Base-by-base conservation (phyloP, 164 flowering plant species). In the Liriodendron chinense region DNA sequence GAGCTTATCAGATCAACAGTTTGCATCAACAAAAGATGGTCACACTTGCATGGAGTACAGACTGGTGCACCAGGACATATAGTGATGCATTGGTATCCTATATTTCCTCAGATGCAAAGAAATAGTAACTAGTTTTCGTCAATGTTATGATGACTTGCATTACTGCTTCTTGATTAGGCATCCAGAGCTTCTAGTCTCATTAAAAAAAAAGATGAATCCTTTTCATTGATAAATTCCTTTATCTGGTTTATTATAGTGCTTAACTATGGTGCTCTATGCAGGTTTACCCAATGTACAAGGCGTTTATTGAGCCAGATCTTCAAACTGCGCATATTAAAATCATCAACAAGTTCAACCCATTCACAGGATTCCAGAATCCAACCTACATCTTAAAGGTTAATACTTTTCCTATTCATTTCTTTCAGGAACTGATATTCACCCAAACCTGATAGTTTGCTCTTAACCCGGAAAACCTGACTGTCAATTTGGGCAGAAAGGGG, bases 201-300 rank as follows among this genome's bases (percentile, higher is more conserved):
- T 34, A 34, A 34, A 34, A 34, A 34, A 34, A 34, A 34, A 34
- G 43, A 34, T 34, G 43, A 34, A 34, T 34, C 7, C 43, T 12
- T 16, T 53, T 53, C 59, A 53, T 53, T 16, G 18, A 13, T 12
- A 13, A 13, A 53, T 53, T 53, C 59, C 13, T 53, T 53, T 53
- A 53, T 53, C 59, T 49, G 59, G 13, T 16, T 28, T 16, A n/a
- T 28, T 34, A 2, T 67, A 5, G n/a, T 62, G n/a, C 43, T 21
- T 20, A 47, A 47, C 21, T 64, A 23, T 65, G 34, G 65, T 68
- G 23, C 64, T 63, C 9, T 64, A 2, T 26, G 9, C 88, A 96
- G 99, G 98, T 96, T 6, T 96, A 94, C 86, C 99, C 99, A 18
- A 96, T 96, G 99, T 96, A 96, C 81, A 96, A 96, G 86, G 99